Evolutionary conservation across 257 asterid genomes (phyloP).

Genomic region (Penstemon barbatus): DNA sequence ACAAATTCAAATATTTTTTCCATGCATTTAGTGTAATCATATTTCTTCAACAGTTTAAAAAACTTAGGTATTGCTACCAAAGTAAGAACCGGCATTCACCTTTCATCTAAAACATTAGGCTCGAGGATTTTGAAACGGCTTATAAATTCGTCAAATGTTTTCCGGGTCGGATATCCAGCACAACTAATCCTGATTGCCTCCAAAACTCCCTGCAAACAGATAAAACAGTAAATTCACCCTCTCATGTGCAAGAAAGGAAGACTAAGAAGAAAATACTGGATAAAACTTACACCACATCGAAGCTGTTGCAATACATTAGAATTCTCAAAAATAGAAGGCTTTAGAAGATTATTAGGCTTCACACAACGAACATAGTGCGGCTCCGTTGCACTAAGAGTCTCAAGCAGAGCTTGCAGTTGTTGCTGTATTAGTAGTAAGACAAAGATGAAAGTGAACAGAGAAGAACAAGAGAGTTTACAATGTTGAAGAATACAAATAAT

Average conservation of each 20-base stretch:
- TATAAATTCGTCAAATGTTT: constrained; percentile 66
- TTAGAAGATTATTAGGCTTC: constrained; percentile 83
- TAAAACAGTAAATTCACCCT: background rate
- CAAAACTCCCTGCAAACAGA: constrained; percentile 72
- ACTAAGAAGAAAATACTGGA: background rate
- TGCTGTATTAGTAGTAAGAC: constrained; percentile 41
- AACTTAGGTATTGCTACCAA: constrained; percentile 9
- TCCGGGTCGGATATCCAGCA: constrained; percentile 93
- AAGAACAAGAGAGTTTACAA: constrained; percentile 1
- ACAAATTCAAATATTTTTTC: background rate
- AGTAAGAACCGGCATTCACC: constrained; percentile 40
- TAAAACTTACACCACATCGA: constrained; percentile 79
- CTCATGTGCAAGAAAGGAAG: too few relatives aligned
- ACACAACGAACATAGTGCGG: constrained; percentile 89
- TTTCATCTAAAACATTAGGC: constrained; percentile 53
- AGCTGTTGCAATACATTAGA: constrained; percentile 82
- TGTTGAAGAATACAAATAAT: constrained; percentile 19
- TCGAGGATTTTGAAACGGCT: constrained; percentile 67
- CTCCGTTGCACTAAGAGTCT: constrained; percentile 81
- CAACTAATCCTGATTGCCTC: constrained; percentile 97
- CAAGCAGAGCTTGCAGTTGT: constrained; percentile 89
- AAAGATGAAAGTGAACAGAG: constrained; percentile 24
- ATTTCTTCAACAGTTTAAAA: background rate
- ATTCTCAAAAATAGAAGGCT: constrained; percentile 82
- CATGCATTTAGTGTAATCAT: background rate